Base-by-base conservation (phyloP, 768 basidiomycete genomes). In the Boletellus emodensis region DNA sequence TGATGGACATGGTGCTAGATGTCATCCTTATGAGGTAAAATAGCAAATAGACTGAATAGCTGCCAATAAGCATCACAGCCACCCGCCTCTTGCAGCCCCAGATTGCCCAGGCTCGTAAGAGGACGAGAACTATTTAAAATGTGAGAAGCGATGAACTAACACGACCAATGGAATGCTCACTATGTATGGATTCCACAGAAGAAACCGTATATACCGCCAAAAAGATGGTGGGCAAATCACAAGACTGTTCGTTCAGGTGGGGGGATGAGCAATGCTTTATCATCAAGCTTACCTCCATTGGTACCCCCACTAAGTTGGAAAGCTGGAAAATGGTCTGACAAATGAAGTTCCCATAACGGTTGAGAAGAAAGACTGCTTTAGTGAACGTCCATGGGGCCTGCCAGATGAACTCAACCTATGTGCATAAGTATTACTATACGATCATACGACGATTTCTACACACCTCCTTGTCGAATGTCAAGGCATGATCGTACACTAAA, bases 91-190 rank as follows among this genome's bases (percentile, higher is more conserved):
- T 15, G 14, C 54, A 49, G 2, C 59, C 49, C 59, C 59, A 60
- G 35, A 60, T 56, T 20, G 59, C 52, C 51, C 59, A 59, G 12
- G 52, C 54, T n/a, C 59, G 48, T 28, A 56, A 10, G 32, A 60
- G 49, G 14, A 59, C 57, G 17, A 60, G 49, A 40, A 56, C 59
- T 60, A 10, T 4, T 13, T 13, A 14, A n/a, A 5, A 0, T 14
- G 36, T 18, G 18, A 30, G 37, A 6, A 15, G 12, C 30, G 12
- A 4, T 2, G 3, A 20, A 26, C 5, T 2, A 28, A 12, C 1
- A 8, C 9, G 28, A 13, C n/a, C 13, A 11, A n/a, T 4, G 24
- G 0, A 10, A 20, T 17, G 24, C 59, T 43, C 26, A 59, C 59
- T 47, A 34, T 60, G 57, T 10, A 59, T 55, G 5, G 56, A 48